These are phyloP conservation scores for Fraxinus ornus DNA, from an alignment of 305 asterid species.

Conservation along the genomic window DNA sequence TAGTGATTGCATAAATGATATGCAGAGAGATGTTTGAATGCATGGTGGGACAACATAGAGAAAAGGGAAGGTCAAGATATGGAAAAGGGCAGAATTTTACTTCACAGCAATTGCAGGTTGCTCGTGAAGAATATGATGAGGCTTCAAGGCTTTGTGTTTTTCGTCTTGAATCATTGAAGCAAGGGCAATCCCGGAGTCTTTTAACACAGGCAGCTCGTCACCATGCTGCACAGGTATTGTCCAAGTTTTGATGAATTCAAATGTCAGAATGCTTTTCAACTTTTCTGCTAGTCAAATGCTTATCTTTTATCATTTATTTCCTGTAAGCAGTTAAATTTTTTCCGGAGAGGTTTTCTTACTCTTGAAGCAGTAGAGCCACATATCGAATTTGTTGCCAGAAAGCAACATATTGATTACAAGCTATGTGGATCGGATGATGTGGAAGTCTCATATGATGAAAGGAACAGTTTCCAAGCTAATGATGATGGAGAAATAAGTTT, in stretches of 20 bases:
- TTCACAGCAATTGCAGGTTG: slow-evolving; percentile 68
- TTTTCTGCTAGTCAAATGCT: slow-evolving; percentile 16
- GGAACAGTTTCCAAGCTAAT: slow-evolving; percentile 48
- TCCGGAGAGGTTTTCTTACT: slow-evolving; percentile 80
- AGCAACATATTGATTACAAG: slow-evolving; percentile 77
- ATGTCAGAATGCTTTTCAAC: slow-evolving; percentile 2
- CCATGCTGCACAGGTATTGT: slow-evolving; percentile 85
- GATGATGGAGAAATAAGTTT: slow-evolving; percentile 76
- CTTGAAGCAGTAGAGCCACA: slow-evolving; percentile 86
- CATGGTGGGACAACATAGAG: slow-evolving; percentile 65
- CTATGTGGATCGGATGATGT: slow-evolving; percentile 56
- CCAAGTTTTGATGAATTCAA: slow-evolving; percentile 20
- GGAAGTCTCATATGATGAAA: slow-evolving; percentile 45
- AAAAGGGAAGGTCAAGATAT: slow-evolving; percentile 66
- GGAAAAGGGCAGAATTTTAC: slow-evolving; percentile 78
- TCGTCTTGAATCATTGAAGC: slow-evolving; percentile 89
- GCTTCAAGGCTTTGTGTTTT: slow-evolving; percentile 78
- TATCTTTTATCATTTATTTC: slow-evolving; percentile 22
- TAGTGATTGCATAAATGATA: slow-evolving; percentile 31
- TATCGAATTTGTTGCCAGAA: slow-evolving; percentile 65
- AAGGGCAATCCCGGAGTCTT: slow-evolving; percentile 86
- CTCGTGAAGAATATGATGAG: slow-evolving; percentile 83
- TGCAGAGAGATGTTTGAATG: slow-evolving; percentile 78
- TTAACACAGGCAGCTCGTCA: slow-evolving; percentile 95
- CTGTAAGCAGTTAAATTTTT: slow-evolving; percentile 63